Conservation (phyloP, 805 yeast species). For the Metschnikowia picachoensis region DNA sequence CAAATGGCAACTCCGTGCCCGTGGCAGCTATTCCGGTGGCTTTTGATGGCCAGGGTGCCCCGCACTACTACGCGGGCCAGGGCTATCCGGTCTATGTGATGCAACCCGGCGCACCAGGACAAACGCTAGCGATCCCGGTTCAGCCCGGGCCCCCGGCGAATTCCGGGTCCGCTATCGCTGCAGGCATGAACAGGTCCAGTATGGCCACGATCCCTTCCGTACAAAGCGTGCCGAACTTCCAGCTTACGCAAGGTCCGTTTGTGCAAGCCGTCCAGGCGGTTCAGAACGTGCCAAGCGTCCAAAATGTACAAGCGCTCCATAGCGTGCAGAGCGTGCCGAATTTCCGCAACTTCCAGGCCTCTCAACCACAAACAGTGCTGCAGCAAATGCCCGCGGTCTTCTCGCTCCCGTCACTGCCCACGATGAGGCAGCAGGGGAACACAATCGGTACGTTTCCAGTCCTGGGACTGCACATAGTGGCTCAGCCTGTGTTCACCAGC, state of each 20-base stretch:
- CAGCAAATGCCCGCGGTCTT: constrained; percentile 21
- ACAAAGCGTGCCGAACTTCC: constrained; percentile 10
- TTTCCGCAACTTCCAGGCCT: background rate
- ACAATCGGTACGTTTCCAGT: too few species aligned
- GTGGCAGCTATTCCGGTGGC: constrained; percentile 26
- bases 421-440: constrained; percentile 10
- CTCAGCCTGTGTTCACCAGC: too few species aligned
- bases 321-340: constrained; percentile 8
- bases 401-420: constrained; percentile 31
- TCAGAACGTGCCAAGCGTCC: background rate
- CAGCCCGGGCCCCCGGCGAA: constrained; percentile 7
- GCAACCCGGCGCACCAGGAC: constrained; percentile 19
- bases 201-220: background rate
- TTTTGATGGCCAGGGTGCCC: constrained; percentile 30
- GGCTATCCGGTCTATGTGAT: constrained; percentile 38
- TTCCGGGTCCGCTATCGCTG: too few species aligned
- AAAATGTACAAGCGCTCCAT: background rate
- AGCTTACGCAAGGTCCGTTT: constrained; percentile 3
- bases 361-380: background rate
- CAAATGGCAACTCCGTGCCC: constrained; percentile 6
- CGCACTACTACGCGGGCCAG: constrained; percentile 25
- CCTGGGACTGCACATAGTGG: too few species aligned
- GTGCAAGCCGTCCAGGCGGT: background rate
- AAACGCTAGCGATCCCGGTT: constrained; percentile 11
- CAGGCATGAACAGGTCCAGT: too few species aligned